phyloP scores from a whole-genome alignment of 305 asterid species.

The Fraxinus paxiana region DNA sequence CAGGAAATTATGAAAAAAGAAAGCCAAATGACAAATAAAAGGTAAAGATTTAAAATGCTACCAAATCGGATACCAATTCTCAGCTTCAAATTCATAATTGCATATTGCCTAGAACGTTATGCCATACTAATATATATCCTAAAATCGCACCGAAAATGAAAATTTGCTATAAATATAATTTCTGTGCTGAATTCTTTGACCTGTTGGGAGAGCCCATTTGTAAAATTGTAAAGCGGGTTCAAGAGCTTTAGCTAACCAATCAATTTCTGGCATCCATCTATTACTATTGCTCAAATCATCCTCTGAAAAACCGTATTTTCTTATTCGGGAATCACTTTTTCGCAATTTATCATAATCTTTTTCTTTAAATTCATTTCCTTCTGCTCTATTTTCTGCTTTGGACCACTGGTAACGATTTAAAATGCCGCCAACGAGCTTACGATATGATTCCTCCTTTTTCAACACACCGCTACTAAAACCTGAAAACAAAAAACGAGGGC shows the following conservation, averaged over 20 bases:
- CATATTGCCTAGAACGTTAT: neutral
- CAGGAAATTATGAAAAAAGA: neutral
- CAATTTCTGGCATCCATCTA: constrained; percentile 76
- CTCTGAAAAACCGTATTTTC: constrained; percentile 38
- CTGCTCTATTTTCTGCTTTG: constrained; percentile 32
- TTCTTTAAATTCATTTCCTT: constrained; percentile 31
- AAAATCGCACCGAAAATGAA: neutral
- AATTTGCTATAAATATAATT: neutral
- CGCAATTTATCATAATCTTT: constrained; percentile 14
- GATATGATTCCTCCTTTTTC: constrained; percentile 35
- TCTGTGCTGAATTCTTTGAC: constrained; percentile 27
- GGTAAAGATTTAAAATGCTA: neutral
- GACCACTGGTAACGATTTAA: constrained; percentile 60
- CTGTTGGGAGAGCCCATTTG: constrained; percentile 76
- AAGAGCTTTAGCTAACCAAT: constrained; percentile 78
- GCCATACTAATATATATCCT: neutral
- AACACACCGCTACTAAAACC: constrained; percentile 40
- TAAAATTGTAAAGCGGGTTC: constrained; percentile 87
- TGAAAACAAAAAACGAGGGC: constrained; percentile 24
- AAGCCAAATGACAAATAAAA: neutral
- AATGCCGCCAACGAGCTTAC: constrained; percentile 33
- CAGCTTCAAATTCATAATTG: neutral
- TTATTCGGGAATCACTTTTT: constrained; percentile 20
- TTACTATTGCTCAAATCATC: constrained; percentile 34
- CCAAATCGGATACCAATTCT: neutral